A percentile compares a stretch with the other conserved stretches of the same genome.
Evolutionary conservation across 108 stramenopile species (phyloP).

Genomic region (Cyclotella sp.): DNA sequence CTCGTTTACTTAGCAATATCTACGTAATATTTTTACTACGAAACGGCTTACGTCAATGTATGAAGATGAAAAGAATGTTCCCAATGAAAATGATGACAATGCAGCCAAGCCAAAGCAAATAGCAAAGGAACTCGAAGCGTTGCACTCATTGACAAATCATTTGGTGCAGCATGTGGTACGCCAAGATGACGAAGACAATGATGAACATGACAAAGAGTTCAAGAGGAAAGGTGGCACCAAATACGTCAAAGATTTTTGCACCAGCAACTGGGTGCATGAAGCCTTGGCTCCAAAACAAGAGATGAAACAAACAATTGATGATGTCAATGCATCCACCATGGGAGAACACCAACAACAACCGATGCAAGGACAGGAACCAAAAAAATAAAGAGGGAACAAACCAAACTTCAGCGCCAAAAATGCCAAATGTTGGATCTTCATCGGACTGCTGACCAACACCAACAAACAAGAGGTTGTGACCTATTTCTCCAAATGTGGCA

Average conservation of each 20-base stretch:
- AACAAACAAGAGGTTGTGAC: constrained; percentile 75
- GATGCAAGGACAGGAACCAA: constrained; percentile 34
- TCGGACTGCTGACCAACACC: constrained; percentile 85
- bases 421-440: constrained; percentile 86
- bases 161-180: constrained; percentile 25
- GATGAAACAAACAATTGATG: constrained; percentile 18
- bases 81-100: background rate
- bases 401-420: constrained; percentile 84
- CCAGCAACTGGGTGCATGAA: constrained; percentile 79
- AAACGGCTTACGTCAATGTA: too few relatives aligned
- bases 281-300: constrained; percentile 51
- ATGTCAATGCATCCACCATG: background rate
- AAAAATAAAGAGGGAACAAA: constrained; percentile 80
- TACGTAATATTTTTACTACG: too few relatives aligned
- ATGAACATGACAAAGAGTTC: constrained; percentile 74
- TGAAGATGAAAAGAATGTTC: constrained; percentile 8
- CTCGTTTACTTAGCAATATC: too few relatives aligned
- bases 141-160: constrained; percentile 62
- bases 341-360: background rate
- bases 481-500: constrained; percentile 88
- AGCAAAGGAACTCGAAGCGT: constrained; percentile 69
- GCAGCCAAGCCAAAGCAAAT: constrained; percentile 19
- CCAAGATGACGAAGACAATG: constrained; percentile 50
- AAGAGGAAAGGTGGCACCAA: constrained; percentile 83
- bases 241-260: constrained; percentile 69